Conservation (phyloP, 2,329 filamentous ascomycete species). For the Alternaria sp. region DNA sequence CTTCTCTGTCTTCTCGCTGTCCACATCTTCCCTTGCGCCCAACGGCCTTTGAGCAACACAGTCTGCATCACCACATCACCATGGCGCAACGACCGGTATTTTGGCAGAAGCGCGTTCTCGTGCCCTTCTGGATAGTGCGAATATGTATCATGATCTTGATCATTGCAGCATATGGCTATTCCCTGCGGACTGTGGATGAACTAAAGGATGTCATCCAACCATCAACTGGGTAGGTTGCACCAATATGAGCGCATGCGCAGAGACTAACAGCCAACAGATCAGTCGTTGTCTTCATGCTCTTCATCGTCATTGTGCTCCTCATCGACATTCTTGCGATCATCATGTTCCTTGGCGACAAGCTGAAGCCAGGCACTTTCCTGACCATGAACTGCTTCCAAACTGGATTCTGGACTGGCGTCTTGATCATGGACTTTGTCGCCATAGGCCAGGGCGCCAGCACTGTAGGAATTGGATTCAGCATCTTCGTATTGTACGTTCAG, state of each 20-base stretch:
- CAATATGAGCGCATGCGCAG: background rate
- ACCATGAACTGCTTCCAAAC: conserved; percentile 49
- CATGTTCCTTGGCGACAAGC: conserved; percentile 41
- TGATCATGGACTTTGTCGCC: conserved; percentile 45
- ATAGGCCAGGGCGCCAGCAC: conserved; percentile 30
- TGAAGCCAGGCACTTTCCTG: conserved; percentile 46
- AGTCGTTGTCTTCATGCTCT: conserved; percentile 42
- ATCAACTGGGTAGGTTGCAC: conserved; percentile 30
- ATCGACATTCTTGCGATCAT: conserved; percentile 48
- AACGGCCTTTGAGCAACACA: background rate
- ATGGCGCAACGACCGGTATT: conserved; percentile 34
- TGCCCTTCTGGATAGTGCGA: conserved; percentile 49
- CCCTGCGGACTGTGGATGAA: conserved; percentile 30
- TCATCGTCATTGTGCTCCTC: conserved; percentile 44
- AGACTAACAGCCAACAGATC: conserved; percentile 36
- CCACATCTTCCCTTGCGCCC: background rate
- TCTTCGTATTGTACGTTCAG: conserved; percentile 46
- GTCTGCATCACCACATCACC: conserved; percentile 16
- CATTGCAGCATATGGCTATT: conserved; percentile 37
- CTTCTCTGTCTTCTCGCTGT: background rate
- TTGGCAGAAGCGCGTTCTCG: conserved; percentile 51
- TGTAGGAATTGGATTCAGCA: conserved; percentile 35
- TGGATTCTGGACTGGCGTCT: conserved; percentile 43
- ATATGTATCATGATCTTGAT: conserved; percentile 46
- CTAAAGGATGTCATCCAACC: conserved; percentile 27